phyloP scores from a whole-genome alignment of 805 yeast species.

The Ogataea siamensis region DNA sequence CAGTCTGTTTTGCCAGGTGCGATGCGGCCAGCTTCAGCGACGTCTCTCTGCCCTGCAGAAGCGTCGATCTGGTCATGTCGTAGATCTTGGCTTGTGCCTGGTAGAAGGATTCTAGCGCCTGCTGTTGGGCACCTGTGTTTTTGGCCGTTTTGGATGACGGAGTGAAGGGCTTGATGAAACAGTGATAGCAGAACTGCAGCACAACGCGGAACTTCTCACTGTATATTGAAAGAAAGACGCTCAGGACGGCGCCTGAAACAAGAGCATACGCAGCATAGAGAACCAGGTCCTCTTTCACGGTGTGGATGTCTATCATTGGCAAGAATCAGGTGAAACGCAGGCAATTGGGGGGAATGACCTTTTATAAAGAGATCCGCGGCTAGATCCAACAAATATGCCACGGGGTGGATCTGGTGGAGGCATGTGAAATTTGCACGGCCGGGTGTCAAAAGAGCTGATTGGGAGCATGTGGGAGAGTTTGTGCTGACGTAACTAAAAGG shows the following conservation, averaged over 20 bases:
- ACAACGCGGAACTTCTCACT: constrained; percentile 12
- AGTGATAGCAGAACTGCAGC: constrained; percentile 41
- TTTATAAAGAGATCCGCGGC: constrained; percentile 1
- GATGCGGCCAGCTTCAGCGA: constrained; percentile 58
- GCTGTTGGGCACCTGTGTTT: constrained; percentile 46
- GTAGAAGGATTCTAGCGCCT: constrained; percentile 67
- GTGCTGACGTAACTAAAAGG: constrained; percentile 1
- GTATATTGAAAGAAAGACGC: constrained; percentile 5
- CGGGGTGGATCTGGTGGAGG: background rate
- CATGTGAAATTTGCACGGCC: background rate
- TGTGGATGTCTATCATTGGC: constrained; percentile 1
- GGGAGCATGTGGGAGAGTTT: constrained; percentile 5
- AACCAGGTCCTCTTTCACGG: constrained; percentile 2
- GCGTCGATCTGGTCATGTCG: constrained; percentile 64
- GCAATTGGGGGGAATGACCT: background rate
- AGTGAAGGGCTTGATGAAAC: constrained; percentile 60
- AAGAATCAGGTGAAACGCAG: no score
- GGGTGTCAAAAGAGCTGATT: constrained; percentile 1
- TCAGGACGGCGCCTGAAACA: constrained; percentile 2
- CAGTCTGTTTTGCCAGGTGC: constrained; percentile 45
- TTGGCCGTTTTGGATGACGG: constrained; percentile 31
- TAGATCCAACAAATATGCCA: constrained; percentile 6
- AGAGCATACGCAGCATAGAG: constrained; percentile 3
- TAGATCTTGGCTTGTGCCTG: constrained; percentile 74
- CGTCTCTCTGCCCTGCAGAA: constrained; percentile 69